phyloP scores from a whole-genome alignment of 345 rosid species.

The Draba incana region DNA sequence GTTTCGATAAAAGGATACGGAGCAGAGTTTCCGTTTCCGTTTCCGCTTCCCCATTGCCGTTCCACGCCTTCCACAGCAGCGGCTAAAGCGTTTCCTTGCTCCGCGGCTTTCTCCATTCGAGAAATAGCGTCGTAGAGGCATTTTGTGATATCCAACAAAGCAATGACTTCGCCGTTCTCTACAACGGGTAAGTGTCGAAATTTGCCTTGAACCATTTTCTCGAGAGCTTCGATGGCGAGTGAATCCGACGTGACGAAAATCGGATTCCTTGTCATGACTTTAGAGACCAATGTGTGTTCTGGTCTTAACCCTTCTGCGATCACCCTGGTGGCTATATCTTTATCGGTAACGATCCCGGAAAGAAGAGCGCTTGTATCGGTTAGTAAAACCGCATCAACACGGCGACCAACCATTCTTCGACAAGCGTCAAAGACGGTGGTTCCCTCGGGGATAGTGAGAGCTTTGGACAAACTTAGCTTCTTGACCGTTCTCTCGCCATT shows the following conservation, averaged over 20 bases:
- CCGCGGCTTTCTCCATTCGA: conserved; percentile 93
- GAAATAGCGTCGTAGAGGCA: conserved; percentile 96
- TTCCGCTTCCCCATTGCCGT: conserved; percentile 75
- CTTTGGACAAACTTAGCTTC: conserved; percentile 85
- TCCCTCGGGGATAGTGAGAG: conserved; percentile 92
- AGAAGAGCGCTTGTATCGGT: conserved; percentile 91
- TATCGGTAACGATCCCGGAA: conserved; percentile 91
- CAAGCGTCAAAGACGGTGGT: conserved; percentile 93
- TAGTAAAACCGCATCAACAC: conserved; percentile 83
- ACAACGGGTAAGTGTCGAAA: conserved; percentile 97
- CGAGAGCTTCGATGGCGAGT: conserved; percentile 93
- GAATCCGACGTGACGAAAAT: conserved; percentile 82
- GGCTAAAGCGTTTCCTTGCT: conserved; percentile 93
- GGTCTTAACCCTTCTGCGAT: conserved; percentile 94
- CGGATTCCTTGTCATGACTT: conserved; percentile 93
- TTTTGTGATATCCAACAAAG: conserved; percentile 84
- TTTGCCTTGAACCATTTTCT: conserved; percentile 95
- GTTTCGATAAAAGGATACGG: conserved; percentile 83
- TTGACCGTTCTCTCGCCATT: conserved; percentile 88
- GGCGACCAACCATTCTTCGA: conserved; percentile 81
- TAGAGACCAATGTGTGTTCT: conserved; percentile 83
- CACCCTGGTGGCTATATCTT: conserved; percentile 83
- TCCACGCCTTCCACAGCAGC: conserved; percentile 97
- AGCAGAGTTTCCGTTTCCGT: conserved; percentile 64
- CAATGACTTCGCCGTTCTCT: conserved; percentile 97